A percentile compares a stretch with the other conserved stretches of the same genome.
These are phyloP conservation scores for Trametes versicolor DNA, from an alignment of 1,284 basidiomycete species.

Conservation along the genomic window DNA sequence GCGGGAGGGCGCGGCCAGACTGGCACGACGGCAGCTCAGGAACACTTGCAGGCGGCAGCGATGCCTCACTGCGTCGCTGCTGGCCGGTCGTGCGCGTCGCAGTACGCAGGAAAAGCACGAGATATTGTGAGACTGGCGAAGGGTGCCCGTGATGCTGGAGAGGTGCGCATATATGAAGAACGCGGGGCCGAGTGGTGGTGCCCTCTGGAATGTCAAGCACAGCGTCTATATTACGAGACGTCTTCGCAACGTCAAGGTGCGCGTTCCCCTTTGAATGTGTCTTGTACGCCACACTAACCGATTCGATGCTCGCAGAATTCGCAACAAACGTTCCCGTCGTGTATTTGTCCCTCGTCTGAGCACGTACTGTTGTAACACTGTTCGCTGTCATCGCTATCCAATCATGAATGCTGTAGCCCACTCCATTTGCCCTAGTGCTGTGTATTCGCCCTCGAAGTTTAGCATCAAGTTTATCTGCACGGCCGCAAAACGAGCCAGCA, in stretches of 20 bases:
- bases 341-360: slow-evolving; percentile 27
- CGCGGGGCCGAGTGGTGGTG: slow-evolving; percentile 9
- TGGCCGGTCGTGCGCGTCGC: neutral
- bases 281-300: neutral
- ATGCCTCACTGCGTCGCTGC: slow-evolving; percentile 10
- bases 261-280: neutral
- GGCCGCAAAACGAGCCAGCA: no score
- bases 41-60: neutral
- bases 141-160: slow-evolving; percentile 19
- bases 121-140: slow-evolving; percentile 11
- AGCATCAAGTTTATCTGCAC: neutral
- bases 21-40: slow-evolving; percentile 3
- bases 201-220: slow-evolving; percentile 14
- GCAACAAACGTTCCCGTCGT: slow-evolving; percentile 23
- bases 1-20: slow-evolving; percentile 17
- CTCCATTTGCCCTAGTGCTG: neutral
- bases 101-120: slow-evolving; percentile 13
- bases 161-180: slow-evolving; percentile 4
- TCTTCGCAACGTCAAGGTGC: slow-evolving; percentile 29
- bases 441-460: neutral
- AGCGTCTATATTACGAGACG: slow-evolving; percentile 30
- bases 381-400: slow-evolving; percentile 32
- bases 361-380: slow-evolving; percentile 28
- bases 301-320: slow-evolving; percentile 9
- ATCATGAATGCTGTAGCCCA: slow-evolving; percentile 16